Conservation (phyloP, 306 rosid species). For the Astragalus membranaceus region DNA sequence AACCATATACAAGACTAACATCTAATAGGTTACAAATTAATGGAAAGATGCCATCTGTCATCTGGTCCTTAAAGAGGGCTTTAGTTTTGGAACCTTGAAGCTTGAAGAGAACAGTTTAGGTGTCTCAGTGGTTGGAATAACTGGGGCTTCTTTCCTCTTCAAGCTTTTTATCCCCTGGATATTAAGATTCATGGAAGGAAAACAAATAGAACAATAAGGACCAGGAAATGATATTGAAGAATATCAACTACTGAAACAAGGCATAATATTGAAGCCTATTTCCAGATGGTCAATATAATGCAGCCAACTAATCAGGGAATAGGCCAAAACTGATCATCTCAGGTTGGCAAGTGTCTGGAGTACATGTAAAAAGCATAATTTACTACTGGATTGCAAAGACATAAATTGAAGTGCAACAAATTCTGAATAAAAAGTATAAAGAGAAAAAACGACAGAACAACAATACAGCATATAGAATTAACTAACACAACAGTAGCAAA, state of each 20-base stretch:
- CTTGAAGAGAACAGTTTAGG: slow-evolving; percentile 64
- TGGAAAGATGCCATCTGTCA: neutral
- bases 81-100: slow-evolving; percentile 81
- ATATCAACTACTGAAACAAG: neutral
- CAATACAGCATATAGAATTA: neutral
- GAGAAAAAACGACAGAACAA: neutral
- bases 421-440: neutral
- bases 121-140: slow-evolving; percentile 16
- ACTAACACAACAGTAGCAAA: neutral
- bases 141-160: slow-evolving; percentile 53
- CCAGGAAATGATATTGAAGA: neutral
- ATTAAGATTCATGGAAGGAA: neutral
- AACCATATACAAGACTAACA: neutral
- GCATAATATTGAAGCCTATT: neutral
- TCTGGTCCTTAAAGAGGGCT: slow-evolving; percentile 24
- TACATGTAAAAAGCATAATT: neutral
- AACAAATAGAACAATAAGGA: neutral
- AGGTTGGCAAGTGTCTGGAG: neutral
- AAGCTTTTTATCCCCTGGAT: slow-evolving; percentile 38
- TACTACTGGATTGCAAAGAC: neutral
- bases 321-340: neutral
- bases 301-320: neutral
- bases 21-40: neutral
- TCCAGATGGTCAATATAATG: neutral
- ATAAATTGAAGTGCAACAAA: neutral